Base-by-base conservation (phyloP, 768 basidiomycete species). In the Tricholoma sp. region DNA sequence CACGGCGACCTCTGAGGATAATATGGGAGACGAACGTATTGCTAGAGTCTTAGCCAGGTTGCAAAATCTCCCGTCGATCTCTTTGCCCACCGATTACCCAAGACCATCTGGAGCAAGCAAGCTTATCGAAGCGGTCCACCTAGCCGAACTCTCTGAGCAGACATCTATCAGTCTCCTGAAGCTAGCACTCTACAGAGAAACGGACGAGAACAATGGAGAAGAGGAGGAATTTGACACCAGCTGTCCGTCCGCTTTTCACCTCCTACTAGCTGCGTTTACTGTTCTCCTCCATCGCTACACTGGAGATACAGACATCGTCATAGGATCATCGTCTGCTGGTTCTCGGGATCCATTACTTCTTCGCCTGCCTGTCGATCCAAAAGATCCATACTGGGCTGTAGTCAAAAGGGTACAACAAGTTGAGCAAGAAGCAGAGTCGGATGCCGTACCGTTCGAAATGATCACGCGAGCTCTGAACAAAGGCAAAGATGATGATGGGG, bases 61-160 rank as follows among this genome's bases (percentile, higher is more conserved):
- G 18, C 85, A 88, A 68, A 88, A 87, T 65, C 72, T 95, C 2
- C 95, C 97, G 1, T 87, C 89, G 4, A 87, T 98, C 61, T 91
- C 92, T 6, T 76, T 99, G 32, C 96, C 97, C 0, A 96, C 96
- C 0, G 97, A 98, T 71, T 99, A 97, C 69, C 95, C 96, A 2
- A 78, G 95, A 54, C 87, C 91, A 29, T 76, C 85, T 6, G 85
- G 81, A 15, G 73, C 82, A 15, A 81, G 84, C 70, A 89, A 84
- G 63, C 76, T 94, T 17, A 86, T 99, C 66, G 96, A 98, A 65
- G 88, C 94, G 10, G 86, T 82, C 6, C 84, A 94, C 66, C 64
- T 80, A 10, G 77, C 86, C 42, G 77, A 87, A 57, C 81, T 98
- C 50, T 82, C 91, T 37, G 80, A 85, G 56, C 83, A 86, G 61